A percentile compares a stretch with the other conserved stretches of the same genome.
phyloP scores from a whole-genome alignment of 2,329 filamentous ascomycete genomes.

The Beauveria scarabaeidicola region DNA sequence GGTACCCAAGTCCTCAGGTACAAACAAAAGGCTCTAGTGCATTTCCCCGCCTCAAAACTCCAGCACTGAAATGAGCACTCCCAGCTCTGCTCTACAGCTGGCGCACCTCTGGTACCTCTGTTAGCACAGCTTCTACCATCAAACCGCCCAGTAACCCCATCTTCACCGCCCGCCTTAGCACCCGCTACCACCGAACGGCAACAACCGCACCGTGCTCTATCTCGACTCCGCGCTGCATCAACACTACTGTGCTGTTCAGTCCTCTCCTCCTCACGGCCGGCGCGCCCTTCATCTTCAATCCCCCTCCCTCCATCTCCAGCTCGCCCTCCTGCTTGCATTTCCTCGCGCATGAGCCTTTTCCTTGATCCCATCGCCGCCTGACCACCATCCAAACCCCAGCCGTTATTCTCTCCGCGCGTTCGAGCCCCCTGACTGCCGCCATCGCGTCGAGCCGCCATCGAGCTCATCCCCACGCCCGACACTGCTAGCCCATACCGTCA shows the following conservation, averaged over 20 bases:
- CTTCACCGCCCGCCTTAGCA: constrained; percentile 1
- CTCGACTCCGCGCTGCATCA: constrained; percentile 4
- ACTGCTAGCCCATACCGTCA: not conserved
- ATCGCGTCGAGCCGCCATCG: constrained; percentile 2
- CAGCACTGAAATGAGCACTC: too few relatives aligned
- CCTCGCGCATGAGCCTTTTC: not conserved
- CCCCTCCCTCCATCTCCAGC: not conserved
- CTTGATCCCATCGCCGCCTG: not conserved
- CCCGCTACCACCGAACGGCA: not conserved
- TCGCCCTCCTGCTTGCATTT: not conserved
- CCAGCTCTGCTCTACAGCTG: too few relatives aligned
- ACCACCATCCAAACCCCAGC: not conserved
- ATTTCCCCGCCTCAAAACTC: constrained; percentile 1
- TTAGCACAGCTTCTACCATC: not conserved
- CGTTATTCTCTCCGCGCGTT: not conserved
- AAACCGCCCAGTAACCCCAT: not conserved
- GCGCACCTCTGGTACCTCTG: not conserved
- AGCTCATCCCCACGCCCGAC: not conserved
- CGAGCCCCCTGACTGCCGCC: constrained; percentile 5
- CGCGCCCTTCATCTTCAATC: constrained; percentile 2
- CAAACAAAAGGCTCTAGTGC: not conserved
- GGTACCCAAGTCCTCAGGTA: not conserved
- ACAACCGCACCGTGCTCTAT: not conserved
- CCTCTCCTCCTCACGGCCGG: not conserved
- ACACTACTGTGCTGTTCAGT: not conserved